phyloP scores from a whole-genome alignment of 129 eudicot genomes.

The Centrapalus pauciflorus region DNA sequence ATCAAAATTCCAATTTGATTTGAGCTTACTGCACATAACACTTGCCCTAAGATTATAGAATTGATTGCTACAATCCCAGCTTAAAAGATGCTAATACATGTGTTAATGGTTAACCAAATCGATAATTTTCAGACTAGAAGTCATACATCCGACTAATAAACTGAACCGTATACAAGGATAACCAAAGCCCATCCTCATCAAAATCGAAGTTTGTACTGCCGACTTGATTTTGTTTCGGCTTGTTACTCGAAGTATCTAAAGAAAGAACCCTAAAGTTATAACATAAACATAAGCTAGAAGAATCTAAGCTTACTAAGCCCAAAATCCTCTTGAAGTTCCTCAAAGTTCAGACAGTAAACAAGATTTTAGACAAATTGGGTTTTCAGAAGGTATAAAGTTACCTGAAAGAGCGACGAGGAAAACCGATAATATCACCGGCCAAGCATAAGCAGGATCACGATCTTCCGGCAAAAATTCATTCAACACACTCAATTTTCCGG shows the following conservation, averaged over 20 bases:
- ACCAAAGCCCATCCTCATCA: background rate
- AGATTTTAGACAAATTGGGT: background rate
- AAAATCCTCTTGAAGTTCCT: background rate
- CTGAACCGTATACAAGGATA: background rate
- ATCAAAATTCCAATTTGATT: too few relatives aligned
- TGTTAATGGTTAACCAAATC: background rate
- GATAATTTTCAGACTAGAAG: background rate
- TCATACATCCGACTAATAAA: background rate
- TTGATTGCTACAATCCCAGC: too few relatives aligned
- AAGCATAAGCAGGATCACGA: constrained; percentile 77
- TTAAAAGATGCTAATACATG: too few relatives aligned
- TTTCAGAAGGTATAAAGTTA: constrained; percentile 10
- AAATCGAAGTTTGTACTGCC: background rate
- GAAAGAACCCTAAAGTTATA: background rate
- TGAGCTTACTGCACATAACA: too few relatives aligned
- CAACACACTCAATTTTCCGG: constrained; percentile 48
- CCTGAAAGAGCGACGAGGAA: constrained; percentile 58
- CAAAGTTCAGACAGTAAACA: background rate
- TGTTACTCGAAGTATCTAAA: background rate
- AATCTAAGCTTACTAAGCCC: background rate
- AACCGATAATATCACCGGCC: constrained; percentile 74
- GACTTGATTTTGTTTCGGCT: background rate
- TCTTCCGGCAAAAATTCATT: constrained; percentile 94
- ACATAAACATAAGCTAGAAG: background rate
- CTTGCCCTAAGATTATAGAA: too few relatives aligned